Evolutionary conservation across 805 yeast species (phyloP), one percentile per base, ranked within the genome.

Genomic region (Brettanomyces anomalus): DNA sequence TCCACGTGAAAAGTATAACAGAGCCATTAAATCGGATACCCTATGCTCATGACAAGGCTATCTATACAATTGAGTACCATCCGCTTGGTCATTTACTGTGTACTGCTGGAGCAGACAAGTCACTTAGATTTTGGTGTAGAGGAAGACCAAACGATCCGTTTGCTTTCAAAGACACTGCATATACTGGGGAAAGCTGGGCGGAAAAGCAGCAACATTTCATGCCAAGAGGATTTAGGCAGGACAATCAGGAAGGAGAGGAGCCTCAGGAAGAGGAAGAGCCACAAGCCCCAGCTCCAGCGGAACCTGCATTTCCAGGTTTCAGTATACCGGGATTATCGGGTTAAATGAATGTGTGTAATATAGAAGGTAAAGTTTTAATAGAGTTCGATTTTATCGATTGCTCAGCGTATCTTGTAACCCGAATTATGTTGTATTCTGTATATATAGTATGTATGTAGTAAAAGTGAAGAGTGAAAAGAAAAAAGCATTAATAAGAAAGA

Each of bases 101-200:
- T 43, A 79, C 96, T 6, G 97, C 96, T 0, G 90, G 97, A 16
- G 87, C 93, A 44, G 99, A 93, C 61, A 77, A 93, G 57, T 79
- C 94, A 4, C 85, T 95, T 19, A 66, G 97, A 43, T 85, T 94
- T 63, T 93, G 99, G 99, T 79, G 89, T 26, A 71, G 99, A 41
- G 83, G 95, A 1, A 72, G 95, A 57, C 96, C 97, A 2, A 82
- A 81, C 51, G 98, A 93, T 65, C 83, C 86, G 1, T 76, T 74
- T 56, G 84, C 85, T 3, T 87, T 77, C 65, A 77, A 79, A 49
- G 96, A 86, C 59, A 83, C 86, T 14, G 79, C 86, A 44, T 87
- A 88, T 62, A 81, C 86, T 2, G 65, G 65, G 5, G 62, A 57
- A 30, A 45, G 55, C 2, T 56, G 61, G 58, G 41, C 48, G 10